A percentile compares a stretch with the other conserved stretches of the same genome.
phyloP scores from a whole-genome alignment of 2,329 filamentous ascomycete species.

The Fusarium acutatum region DNA sequence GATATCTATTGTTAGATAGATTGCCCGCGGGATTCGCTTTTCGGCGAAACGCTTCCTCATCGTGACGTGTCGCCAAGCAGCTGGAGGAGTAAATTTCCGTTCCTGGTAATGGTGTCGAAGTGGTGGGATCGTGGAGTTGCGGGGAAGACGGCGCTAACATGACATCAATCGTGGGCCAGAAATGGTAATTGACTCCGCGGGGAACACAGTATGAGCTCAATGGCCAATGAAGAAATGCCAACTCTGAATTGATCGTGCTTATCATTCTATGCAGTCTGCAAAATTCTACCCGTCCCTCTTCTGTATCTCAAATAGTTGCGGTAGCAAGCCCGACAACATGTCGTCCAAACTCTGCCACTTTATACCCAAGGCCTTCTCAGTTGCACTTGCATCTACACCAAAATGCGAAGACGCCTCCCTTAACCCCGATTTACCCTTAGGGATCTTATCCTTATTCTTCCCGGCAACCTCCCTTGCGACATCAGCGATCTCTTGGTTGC shows the following conservation, averaged over 20 bases:
- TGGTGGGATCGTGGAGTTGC: not conserved
- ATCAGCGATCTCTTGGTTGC: conserved; percentile 3
- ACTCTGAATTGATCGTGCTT: no score
- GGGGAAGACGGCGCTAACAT: not conserved
- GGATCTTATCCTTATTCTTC: not conserved
- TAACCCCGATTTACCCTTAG: not conserved
- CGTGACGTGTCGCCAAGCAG: not conserved
- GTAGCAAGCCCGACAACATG: not conserved
- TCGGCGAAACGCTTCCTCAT: not conserved
- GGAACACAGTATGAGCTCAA: not conserved
- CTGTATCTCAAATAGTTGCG: not conserved
- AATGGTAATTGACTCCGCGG: not conserved
- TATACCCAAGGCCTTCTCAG: not conserved
- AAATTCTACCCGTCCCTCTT: not conserved
- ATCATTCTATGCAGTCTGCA: not conserved
- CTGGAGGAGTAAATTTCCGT: not conserved
- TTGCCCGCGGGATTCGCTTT: not conserved
- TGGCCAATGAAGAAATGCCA: not conserved
- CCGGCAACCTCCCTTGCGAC: not conserved
- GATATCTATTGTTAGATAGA: not conserved
- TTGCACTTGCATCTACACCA: not conserved
- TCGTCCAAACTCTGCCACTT: not conserved
- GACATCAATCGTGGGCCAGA: not conserved
- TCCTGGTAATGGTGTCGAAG: not conserved
- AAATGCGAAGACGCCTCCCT: not conserved